Percentiles rank a stretch among this genome's conserved stretches.
Evolutionary conservation across 1,139 yeast genomes (phyloP).

Genomic region (Saccharomyces uvarum): DNA sequence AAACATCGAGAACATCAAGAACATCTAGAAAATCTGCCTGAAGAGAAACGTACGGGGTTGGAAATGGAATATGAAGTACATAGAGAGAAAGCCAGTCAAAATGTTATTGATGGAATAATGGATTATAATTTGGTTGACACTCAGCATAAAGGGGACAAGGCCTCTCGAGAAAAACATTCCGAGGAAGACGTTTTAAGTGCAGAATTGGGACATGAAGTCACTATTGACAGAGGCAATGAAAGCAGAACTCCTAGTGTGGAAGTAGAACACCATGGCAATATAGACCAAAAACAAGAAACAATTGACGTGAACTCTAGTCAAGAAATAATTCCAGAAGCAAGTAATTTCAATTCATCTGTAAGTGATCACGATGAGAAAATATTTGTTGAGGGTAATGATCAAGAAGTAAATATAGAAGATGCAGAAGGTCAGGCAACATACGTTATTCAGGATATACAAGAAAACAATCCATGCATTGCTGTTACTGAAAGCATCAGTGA

Average conservation of each 20-base stretch:
- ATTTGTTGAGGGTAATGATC: not conserved
- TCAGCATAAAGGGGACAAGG: no score
- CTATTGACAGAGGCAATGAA: not conserved
- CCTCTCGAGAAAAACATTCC: no score
- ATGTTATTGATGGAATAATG: no score
- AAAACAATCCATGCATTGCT: not conserved
- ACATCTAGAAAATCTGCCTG: not conserved
- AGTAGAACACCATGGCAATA: not conserved
- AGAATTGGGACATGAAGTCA: not conserved
- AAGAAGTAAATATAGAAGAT: not conserved
- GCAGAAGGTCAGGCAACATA: not conserved
- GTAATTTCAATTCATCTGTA: not conserved
- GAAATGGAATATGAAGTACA: not conserved
- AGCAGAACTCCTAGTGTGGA: not conserved
- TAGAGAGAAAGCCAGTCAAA: no score
- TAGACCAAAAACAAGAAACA: not conserved
- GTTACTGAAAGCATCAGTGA: not conserved
- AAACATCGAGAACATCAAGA: not conserved
- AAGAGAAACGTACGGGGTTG: not conserved
- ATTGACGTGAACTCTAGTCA: not conserved
- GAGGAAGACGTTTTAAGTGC: no score
- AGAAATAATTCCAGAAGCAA: not conserved
- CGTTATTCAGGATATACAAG: not conserved
- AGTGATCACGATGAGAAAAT: not conserved
- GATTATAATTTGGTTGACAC: no score